These are phyloP conservation scores for Euphorbia peplus DNA, from an alignment of 345 rosid genomes.

Conservation along the genomic window DNA sequence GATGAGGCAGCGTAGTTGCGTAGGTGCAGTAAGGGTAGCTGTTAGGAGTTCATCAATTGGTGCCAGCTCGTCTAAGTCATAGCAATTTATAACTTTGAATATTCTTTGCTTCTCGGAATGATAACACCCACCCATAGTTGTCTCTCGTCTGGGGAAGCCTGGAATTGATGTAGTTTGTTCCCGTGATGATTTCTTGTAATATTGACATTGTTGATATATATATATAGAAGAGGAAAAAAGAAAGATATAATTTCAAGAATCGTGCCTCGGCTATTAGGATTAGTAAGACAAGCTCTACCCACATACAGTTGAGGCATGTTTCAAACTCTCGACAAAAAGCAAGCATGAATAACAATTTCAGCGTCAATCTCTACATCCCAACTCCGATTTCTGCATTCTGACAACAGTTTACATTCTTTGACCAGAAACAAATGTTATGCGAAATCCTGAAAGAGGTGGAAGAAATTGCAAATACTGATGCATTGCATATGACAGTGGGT, in stretches of 20 bases:
- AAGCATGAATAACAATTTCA: too few relatives aligned
- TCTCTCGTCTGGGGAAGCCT: not conserved
- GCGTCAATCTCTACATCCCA: too few relatives aligned
- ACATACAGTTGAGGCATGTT: too few relatives aligned
- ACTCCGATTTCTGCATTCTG: too few relatives aligned
- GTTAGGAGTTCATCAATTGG: slow-evolving; percentile 64
- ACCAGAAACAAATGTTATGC: too few relatives aligned
- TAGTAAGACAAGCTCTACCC: too few relatives aligned
- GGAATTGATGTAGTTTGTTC: not conserved
- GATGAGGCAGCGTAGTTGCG: slow-evolving; percentile 70
- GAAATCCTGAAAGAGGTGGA: too few relatives aligned
- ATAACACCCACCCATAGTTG: not conserved
- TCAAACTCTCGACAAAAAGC: too few relatives aligned
- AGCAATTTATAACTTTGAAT: slow-evolving; percentile 4
- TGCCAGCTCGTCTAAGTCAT: slow-evolving; percentile 42
- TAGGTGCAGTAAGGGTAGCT: slow-evolving; percentile 84
- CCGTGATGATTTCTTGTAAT: slow-evolving; percentile 2
- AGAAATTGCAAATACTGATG: too few relatives aligned
- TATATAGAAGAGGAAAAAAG: not conserved
- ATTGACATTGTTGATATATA: not conserved
- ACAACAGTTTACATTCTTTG: too few relatives aligned
- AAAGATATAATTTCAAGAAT: not conserved
- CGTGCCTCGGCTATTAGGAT: not conserved
- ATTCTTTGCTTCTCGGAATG: slow-evolving; percentile 21
- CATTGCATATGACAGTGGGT: too few relatives aligned